Evolutionary conservation across 2,329 filamentous ascomycete species (phyloP).

Genomic region (Exophiala sp.): DNA sequence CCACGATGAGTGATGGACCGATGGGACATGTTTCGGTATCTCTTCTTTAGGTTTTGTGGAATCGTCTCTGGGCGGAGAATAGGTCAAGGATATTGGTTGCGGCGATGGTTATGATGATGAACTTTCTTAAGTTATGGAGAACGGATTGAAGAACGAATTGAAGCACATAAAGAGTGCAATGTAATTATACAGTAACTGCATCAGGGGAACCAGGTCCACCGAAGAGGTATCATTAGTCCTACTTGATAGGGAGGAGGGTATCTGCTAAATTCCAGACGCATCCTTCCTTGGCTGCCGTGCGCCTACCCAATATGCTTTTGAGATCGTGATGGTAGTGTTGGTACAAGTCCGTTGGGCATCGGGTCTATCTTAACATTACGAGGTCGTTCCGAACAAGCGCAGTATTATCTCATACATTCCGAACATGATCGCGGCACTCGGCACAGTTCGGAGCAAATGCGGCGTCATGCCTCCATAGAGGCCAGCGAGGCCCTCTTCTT

Average conservation of each 20-base stretch:
- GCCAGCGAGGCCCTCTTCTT: slow-evolving; percentile 79
- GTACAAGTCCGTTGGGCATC: background rate
- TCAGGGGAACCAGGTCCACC: too few relatives aligned
- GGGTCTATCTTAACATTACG: slow-evolving; percentile 17
- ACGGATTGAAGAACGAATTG: too few relatives aligned
- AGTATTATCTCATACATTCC: slow-evolving; percentile 59
- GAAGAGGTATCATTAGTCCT: too few relatives aligned
- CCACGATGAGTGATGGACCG: too few relatives aligned
- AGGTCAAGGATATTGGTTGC: too few relatives aligned
- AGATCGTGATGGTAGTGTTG: background rate
- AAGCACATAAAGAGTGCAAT: too few relatives aligned
- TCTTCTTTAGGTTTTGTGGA: too few relatives aligned
- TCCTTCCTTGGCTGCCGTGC: background rate
- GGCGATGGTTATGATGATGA: too few relatives aligned
- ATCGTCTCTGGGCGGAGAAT: too few relatives aligned
- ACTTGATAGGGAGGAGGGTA: background rate
- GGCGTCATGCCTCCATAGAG: slow-evolving; percentile 90
- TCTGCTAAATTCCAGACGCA: background rate
- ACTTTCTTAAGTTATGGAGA: too few relatives aligned
- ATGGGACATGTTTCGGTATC: too few relatives aligned
- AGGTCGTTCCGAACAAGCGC: slow-evolving; percentile 35
- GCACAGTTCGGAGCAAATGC: slow-evolving; percentile 85
- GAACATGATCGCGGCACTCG: slow-evolving; percentile 94
- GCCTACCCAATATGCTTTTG: background rate
- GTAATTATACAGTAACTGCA: too few relatives aligned